Evolutionary conservation across 345 rosid species (phyloP).

Genomic region (Gossypium stocksii): DNA sequence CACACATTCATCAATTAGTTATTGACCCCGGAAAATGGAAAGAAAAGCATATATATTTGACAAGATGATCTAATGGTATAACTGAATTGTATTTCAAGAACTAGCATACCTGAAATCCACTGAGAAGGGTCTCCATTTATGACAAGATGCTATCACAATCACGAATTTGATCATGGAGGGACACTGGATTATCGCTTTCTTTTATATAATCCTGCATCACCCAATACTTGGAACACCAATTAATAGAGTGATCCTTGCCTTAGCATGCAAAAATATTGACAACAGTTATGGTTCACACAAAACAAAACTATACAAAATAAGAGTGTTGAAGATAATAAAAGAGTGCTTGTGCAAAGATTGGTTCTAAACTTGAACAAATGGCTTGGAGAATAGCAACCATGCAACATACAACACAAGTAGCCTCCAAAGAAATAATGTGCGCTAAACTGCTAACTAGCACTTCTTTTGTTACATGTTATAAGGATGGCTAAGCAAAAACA

Average conservation of each 20-base stretch:
- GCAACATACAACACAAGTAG: background rate
- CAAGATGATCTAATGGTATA: background rate
- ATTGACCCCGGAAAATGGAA: background rate
- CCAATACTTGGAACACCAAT: conserved; percentile 8
- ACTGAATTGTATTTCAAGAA: background rate
- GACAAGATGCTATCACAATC: conserved; percentile 89
- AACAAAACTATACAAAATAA: background rate
- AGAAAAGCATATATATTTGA: background rate
- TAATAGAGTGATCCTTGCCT: background rate
- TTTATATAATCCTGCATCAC: conserved; percentile 79
- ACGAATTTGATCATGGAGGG: conserved; percentile 94
- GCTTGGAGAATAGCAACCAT: background rate
- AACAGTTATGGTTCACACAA: background rate
- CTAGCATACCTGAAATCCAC: conserved; percentile 81
- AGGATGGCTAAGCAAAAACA: background rate
- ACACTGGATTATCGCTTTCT: conserved; percentile 93
- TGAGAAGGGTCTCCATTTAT: conserved; percentile 93
- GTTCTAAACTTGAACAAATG: background rate
- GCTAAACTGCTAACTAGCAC: background rate
- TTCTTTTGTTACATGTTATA: background rate
- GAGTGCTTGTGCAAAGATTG: background rate
- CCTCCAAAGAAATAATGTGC: background rate
- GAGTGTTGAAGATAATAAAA: background rate
- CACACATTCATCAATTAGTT: background rate
- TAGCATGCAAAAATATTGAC: background rate